These are phyloP conservation scores for Keithomyces neogunnii DNA, from an alignment of 2,329 filamentous ascomycete species.

Conservation along the genomic window DNA sequence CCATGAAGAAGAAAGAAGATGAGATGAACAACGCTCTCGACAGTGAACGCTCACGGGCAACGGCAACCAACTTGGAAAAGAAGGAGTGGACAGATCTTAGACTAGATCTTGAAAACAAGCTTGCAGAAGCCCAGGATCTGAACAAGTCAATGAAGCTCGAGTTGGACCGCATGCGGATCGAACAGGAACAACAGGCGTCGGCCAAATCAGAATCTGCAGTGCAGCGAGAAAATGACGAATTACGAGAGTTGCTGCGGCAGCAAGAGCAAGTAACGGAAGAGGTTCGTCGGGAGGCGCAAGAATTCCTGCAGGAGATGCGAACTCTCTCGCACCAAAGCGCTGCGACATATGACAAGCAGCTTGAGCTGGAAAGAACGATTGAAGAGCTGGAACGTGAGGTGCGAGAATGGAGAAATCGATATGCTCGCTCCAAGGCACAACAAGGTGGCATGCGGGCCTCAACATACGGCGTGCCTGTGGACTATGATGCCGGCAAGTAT, in stretches of 20 bases:
- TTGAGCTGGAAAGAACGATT: conserved; percentile 67
- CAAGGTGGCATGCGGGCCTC: conserved; percentile 72
- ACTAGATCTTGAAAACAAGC: conserved; percentile 60
- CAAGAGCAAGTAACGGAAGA: conserved; percentile 82
- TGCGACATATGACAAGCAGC: conserved; percentile 72
- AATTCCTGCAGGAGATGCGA: conserved; percentile 85
- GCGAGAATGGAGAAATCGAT: conserved; percentile 83
- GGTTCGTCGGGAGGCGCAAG: conserved; percentile 73
- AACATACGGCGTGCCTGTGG: conserved; percentile 63
- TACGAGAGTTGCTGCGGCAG: conserved; percentile 56
- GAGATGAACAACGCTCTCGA: conserved; percentile 55
- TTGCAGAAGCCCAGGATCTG: conserved; percentile 66
- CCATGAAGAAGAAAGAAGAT: conserved; percentile 62
- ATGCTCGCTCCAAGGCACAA: conserved; percentile 81
- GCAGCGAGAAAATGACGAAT: conserved; percentile 59
- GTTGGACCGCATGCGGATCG: conserved; percentile 61
- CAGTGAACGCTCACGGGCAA: conserved; percentile 45
- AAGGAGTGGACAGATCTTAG: conserved; percentile 63
- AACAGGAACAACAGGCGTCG: conserved; percentile 23
- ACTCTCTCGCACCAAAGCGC: conserved; percentile 72
- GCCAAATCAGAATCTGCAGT: conserved; percentile 42
- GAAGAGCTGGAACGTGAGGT: conserved; percentile 73
- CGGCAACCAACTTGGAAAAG: conserved; percentile 52
- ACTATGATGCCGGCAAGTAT: conserved; percentile 61
- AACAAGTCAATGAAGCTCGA: conserved; percentile 75